Base-by-base conservation (phyloP, 768 basidiomycete genomes). In the Leccinum incarnatum region DNA sequence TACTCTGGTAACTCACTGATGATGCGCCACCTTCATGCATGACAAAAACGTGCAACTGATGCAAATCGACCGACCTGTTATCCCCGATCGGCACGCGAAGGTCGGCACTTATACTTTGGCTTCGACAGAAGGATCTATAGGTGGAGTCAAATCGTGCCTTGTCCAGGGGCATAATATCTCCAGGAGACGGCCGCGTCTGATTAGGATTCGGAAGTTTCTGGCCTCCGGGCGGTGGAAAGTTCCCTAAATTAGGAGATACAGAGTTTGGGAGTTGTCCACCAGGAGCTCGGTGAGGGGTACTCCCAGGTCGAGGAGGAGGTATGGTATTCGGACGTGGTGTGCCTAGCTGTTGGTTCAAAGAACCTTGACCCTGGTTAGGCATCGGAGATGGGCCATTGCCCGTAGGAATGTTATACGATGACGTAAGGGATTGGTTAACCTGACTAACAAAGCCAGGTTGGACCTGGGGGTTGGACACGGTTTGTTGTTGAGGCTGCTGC, bases 41-140 rank as follows among this genome's bases (percentile, higher is more conserved):
- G 29, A 90, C 87, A 50, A 79, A 70, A 51, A 71, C 69, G 65
- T 91, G 88, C 46, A 91, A 71, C 32, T 69, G 66, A 72, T 85
- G 77, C 30, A 90, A 69, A 66, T 89, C 84, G n/a, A 91, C 80
- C 45, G 61, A 69, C 36, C 82, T 79, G 55, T 77, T 78, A 9
- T 88, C 87, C 40, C 84, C 74, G 36, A 71, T 75, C 64, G 84
- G 58, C 40, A 81, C 57, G 3, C 76, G 76, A 45, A 67, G 59
- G 56, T 82, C 79, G 15, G 76, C 68, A 23, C 75, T 73, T 49
- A 81, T 63, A 7, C 69, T 68, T 55, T 79, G 77, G 52, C 73
- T 79, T 47, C 65, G 55, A 61, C 80, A 81, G 62, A 78, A 87
- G 19, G 69, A 76, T 52, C 77, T 77, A 65, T 82, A 86, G 15